Evolutionary conservation across 306 rosid species (phyloP), one percentile per base, ranked within the genome.

Genomic region (Lupinus albus): DNA sequence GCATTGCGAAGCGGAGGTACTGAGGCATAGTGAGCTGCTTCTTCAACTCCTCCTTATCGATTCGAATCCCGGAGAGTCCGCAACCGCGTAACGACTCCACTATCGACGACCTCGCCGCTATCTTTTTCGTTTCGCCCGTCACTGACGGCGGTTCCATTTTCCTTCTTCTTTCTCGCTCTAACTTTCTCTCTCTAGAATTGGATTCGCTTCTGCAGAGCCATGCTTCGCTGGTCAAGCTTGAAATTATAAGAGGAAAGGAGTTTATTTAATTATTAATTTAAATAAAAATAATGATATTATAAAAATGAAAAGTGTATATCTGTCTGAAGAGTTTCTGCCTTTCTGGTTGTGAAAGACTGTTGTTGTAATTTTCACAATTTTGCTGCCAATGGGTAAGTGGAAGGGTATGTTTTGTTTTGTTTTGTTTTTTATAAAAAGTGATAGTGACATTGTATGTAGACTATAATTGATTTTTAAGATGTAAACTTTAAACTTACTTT

Each of bases 1-100:
- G 88, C 96, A 94, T 84, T 64, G 97, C 99, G 44, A 56, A 68
- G 8, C 99, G 95, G 30, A 94, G 84, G 65, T 88, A 86, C 53
- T 80, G 87, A 36, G 97, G 97, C 92, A 94, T 84, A 49, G 80
- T 47, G 0, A 94, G 84, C 79, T 78, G 79, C 83, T 76, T 72
- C 87, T 62, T 76, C 77, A 94, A 62, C 42, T 90, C 97, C 39
- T 84, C 95, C 81, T 88, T 94, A 65, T 88, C 95, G 42, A 94
- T 78, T 46, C 86, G 82, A 15, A 79, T 53, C 5, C 95, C 99
- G 28, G 92, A 61, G 20, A 94, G 60, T 1, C 94, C 93, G 64
- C 89, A 90, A 0, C 85, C 89, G 59, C 80, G 61, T 11, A 94
- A 14, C 7, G 97, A 90, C 1, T 90, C 97, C 1, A 88, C 58